Evolutionary conservation across 108 stramenopile genomes (phyloP), one percentile per base, ranked within the genome.

Genomic region (Fistulifera solaris): DNA sequence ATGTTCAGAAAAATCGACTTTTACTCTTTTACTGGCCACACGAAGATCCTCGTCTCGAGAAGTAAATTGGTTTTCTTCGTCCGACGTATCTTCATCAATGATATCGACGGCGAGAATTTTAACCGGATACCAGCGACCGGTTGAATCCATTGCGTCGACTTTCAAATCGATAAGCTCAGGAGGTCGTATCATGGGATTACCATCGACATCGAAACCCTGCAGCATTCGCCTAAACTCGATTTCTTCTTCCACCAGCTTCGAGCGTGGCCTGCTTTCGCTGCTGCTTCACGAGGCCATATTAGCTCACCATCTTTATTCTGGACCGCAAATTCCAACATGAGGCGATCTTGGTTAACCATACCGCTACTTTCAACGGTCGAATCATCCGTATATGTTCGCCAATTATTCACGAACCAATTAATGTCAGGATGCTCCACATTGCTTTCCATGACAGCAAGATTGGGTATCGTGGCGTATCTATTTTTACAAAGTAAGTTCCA

Each of bases 201-300:
- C 83, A 19, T 77, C 54, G 25, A 69, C 55, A 53, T 84, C 78
- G 0, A 85, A 25, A 18, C 85, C 85, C 13, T 76, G 68, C 4
- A 91, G 62, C 40, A 77, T 43, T 14, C 52, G 50, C 25, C 85
- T 67, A 66, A 91, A 91, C 19, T 56, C 52, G 16, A 63, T 62
- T 67, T 87, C 85, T 56, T 83, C 81, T 27, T 85, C 85, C 35
- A 75, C 83, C 41, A 87, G 70, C 73, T 65, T 13, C 70, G 69
- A 1, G 58, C 73, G 14, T 60, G 61, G 28, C 85, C 86, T n/a
- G 85, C 89, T 54, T 83, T 91, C 17, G 85, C 89, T 15, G 89
- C 89, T 17, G 83, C 83, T 73, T 91, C 89, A 45, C 89, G 65
- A 22, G 89, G 89, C 85, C 85, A 91, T 11, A 78, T 62, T 28